Conservation (phyloP, 345 rosid genomes). For the Sisymbrium altissimum region DNA sequence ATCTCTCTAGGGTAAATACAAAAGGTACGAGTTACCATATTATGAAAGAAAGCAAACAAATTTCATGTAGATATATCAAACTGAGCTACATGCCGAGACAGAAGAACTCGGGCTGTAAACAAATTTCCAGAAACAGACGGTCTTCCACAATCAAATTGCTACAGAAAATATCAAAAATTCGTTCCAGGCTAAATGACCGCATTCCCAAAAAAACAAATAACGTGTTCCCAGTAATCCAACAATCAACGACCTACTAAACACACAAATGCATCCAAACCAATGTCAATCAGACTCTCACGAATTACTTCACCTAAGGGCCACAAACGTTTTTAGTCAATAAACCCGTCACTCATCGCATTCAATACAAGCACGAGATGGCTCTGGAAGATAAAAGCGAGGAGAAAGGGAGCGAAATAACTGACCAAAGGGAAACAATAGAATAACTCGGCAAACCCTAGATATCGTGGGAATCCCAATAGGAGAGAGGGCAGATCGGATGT, state of each 20-base stretch:
- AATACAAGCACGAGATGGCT: not conserved
- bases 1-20: not conserved
- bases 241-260: slow-evolving; percentile 3
- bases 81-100: not conserved
- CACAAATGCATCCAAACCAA: not conserved
- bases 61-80: not conserved
- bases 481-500: slow-evolving; percentile 17
- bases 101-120: not conserved
- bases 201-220: not conserved
- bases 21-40: not conserved
- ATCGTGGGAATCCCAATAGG: slow-evolving; percentile 16
- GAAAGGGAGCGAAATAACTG: not conserved
- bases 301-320: not conserved
- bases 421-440: not conserved
- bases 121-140: not conserved
- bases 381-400: not conserved
- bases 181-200: not conserved
- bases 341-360: not conserved
- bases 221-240: not conserved
- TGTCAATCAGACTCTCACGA: slow-evolving; percentile 18
- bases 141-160: not conserved
- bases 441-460: slow-evolving; percentile 40
- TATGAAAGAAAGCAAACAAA: not conserved
- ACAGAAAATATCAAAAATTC: not conserved
- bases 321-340: not conserved